Evolutionary conservation across 495 filamentous ascomycete species (phyloP).

Genomic region (Physcia stellaris): DNA sequence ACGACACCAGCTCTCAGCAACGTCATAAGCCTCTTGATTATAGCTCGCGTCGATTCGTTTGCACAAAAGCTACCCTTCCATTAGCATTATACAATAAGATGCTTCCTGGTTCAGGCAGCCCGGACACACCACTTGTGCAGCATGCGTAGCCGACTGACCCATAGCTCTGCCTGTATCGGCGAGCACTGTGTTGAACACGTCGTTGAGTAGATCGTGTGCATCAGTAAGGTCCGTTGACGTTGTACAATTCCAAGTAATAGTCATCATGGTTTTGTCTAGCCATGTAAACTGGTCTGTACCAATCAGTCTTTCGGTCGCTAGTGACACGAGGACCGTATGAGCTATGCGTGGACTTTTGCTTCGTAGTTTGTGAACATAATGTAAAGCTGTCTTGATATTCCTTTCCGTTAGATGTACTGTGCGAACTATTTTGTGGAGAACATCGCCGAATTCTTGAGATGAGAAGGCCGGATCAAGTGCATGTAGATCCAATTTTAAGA

Average conservation of each 20-base stretch:
- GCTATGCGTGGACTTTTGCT: constrained; percentile 20
- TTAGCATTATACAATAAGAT: too few species aligned
- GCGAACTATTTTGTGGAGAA: constrained; percentile 41
- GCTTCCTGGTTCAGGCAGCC: too few species aligned
- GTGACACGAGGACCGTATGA: constrained; percentile 11
- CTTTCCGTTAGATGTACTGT: constrained; percentile 41
- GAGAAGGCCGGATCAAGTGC: constrained; percentile 20
- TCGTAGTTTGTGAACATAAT: constrained; percentile 55
- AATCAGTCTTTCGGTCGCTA: constrained; percentile 36
- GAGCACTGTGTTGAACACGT: constrained; percentile 26
- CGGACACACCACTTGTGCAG: constrained; percentile 53
- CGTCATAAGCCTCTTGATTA: constrained; percentile 34
- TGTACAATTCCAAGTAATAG: constrained; percentile 44
- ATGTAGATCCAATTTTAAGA: constrained; percentile 58
- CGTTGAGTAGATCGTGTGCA: constrained; percentile 19
- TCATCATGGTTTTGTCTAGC: constrained; percentile 52
- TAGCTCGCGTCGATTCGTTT: constrained; percentile 51
- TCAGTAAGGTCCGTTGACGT: constrained; percentile 16
- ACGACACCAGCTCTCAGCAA: constrained; percentile 56
- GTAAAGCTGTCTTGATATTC: constrained; percentile 55
- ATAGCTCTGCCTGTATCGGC: constrained; percentile 23
- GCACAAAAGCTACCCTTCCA: constrained; percentile 50
- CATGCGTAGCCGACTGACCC: constrained; percentile 46
- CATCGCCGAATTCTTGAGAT: constrained; percentile 33
- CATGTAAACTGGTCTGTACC: constrained; percentile 31